phyloP scores from a whole-genome alignment of 1,284 basidiomycete genomes.

The Retiboletus flavoniger region DNA sequence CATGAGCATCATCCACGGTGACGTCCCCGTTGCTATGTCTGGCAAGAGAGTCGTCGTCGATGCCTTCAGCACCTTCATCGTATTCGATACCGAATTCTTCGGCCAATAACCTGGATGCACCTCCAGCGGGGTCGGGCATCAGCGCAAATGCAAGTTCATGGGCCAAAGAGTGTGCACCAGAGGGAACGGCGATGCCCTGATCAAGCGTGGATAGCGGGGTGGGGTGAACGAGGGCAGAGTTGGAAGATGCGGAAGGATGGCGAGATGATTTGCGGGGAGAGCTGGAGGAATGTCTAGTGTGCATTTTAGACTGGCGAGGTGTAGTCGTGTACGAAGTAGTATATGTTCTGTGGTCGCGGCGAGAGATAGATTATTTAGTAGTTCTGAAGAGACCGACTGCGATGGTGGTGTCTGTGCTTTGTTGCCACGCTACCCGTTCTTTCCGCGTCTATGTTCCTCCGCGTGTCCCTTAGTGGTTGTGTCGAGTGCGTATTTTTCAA shows the following conservation, averaged over 20 bases:
- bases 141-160: constrained; percentile 80
- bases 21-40: constrained; percentile 13
- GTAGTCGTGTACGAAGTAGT: constrained; percentile 5
- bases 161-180: constrained; percentile 61
- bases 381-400: constrained; percentile 15
- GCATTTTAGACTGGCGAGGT: constrained; percentile 20
- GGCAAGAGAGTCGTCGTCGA: constrained; percentile 42
- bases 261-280: constrained; percentile 33
- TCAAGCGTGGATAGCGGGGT: constrained; percentile 33
- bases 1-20: constrained; percentile 20
- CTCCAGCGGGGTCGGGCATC: constrained; percentile 72
- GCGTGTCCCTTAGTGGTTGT: constrained; percentile 1
- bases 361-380: constrained; percentile 1
- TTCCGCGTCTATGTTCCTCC: constrained; percentile 6
- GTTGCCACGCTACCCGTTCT: constrained; percentile 9
- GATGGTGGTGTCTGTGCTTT: background rate
- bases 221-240: constrained; percentile 18
- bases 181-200: constrained; percentile 31
- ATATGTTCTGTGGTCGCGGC: constrained; percentile 9
- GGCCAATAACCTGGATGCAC: constrained; percentile 67
- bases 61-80: constrained; percentile 80
- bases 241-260: constrained; percentile 29
- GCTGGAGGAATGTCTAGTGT: constrained; percentile 29
- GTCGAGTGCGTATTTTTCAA: constrained; percentile 18
- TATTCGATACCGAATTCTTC: constrained; percentile 86